Evolutionary conservation across 768 basidiomycete species (phyloP).

Genomic region (Pulveroboletus sp.): DNA sequence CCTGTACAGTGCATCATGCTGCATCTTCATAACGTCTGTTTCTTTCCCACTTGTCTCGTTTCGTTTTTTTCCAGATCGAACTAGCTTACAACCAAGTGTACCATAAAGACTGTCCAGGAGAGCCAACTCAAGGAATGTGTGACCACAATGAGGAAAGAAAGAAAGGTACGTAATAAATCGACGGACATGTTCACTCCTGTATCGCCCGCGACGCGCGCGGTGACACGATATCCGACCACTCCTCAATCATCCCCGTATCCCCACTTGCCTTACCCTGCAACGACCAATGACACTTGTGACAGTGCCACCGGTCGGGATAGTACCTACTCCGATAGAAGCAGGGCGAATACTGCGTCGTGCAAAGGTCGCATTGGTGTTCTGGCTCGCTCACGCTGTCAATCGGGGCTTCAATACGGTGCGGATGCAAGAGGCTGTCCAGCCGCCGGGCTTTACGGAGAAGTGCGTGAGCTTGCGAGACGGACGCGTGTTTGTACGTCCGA

Average conservation of each 20-base stretch:
- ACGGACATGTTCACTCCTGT: conserved; percentile 15
- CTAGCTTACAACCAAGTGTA: conserved; percentile 32
- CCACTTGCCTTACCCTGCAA: conserved; percentile 2
- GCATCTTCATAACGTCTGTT: conserved; percentile 1
- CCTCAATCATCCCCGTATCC: conserved; percentile 1
- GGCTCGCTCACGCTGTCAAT: conserved; percentile 14
- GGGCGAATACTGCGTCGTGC: conserved; percentile 71
- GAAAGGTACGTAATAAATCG: not conserved
- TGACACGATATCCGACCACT: conserved; percentile 15
- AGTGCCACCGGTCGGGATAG: conserved; percentile 31
- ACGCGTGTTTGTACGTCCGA: conserved; percentile 79
- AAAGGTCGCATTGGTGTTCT: conserved; percentile 52
- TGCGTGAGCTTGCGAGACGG: conserved; percentile 70
- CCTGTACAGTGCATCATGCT: conserved; percentile 25
- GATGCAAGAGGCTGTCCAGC: conserved; percentile 68
- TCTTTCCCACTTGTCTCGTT: not conserved
- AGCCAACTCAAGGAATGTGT: not conserved
- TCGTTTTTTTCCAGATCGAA: not conserved
- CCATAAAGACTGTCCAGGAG: conserved; percentile 17
- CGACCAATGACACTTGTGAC: conserved; percentile 45
- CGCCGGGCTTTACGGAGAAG: conserved; percentile 87
- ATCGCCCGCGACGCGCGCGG: conserved; percentile 10
- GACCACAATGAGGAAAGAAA: not conserved
- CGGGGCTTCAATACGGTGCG: conserved; percentile 37
- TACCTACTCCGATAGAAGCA: conserved; percentile 56